Base-by-base conservation (phyloP, 2,329 filamentous ascomycete genomes). In the Pseudogymnoascus sp. region DNA sequence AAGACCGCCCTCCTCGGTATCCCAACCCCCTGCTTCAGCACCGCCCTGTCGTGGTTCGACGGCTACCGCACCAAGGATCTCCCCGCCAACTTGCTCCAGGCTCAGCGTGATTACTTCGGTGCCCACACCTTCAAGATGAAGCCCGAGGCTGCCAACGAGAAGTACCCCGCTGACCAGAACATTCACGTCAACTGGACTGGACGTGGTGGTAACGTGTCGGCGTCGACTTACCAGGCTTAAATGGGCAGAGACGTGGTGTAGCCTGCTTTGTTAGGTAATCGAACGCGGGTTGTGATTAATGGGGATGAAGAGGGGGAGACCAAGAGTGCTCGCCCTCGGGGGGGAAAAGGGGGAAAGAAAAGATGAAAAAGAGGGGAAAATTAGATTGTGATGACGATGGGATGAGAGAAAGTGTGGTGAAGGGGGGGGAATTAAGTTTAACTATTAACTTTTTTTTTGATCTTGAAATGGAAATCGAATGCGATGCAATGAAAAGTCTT, bases 101-200 rank as follows among this genome's bases (percentile, higher is more conserved):
- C 93, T 62, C 94, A 99, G 85, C 90, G 94, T 82, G 94, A 99
- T 78, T 99, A 97, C 90, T 99, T 99, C 75, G 94, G 94, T 76
- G 90, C 90, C 67, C 90, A 94, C 83, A 94, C 90, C 68, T 94
- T 94, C 87, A 81, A 81, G 71, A 85, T 94, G 79, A 93, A 94
- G 87, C 88, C 90, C 64, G 89, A 93, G 79, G 73, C 70, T 67
- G 89, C 89, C 70, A 88, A 72, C 76, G 85, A 81, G 62, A 92
- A 91, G 79, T 96, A 95, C 82, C 88, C 87, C 68, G 85, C 82
- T 70, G 91, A 87, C 77, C 81, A 92, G 80, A 86, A 97, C 77
- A 94, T 93, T 75, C 94, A 99, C 85, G 92, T 97, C 78, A 99
- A 99, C 90, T 99, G 94, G 94, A 99, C 94, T 70, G 94, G 94